Base-by-base conservation (phyloP, 2,329 filamentous ascomycete species). In the Fusarium denticulatum region DNA sequence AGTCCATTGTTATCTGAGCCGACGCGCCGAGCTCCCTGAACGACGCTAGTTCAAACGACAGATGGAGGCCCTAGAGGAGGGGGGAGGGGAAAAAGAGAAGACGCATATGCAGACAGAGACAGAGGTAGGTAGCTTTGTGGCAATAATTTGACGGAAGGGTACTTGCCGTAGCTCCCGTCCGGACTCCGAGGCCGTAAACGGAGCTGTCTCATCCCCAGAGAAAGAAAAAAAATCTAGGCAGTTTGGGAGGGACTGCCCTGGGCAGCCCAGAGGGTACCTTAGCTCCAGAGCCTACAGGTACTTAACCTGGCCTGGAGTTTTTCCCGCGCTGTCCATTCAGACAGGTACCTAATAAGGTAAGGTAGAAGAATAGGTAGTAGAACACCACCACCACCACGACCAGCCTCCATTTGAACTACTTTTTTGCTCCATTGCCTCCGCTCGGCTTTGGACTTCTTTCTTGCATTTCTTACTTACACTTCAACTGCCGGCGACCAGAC, bases 161-260 rank as follows among this genome's bases (percentile, higher is more conserved):
- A 69, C 58, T 52, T 69, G 34, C 39, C 32, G 6, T 68, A 64
- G 67, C 67, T 68, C 53, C 52, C 72, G 72, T 65, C 80, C 78
- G 72, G 80, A 79, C 79, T 81, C 74, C 80, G 80, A 82, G 79
- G 79, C 79, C 80, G 80, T 80, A 77, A 81, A 81, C 80, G 80
- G 80, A 82, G 80, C 77, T 75, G 60, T 73, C 62, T 49, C 42
- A 50, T 67, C 71, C 76, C 76, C 73, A 75, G 78, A 47, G 14
- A 28, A 22, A 28, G 7, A 7, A 4, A 10, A 81, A 79, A 81
- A 81, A 78, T 80, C 68, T 67, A 76, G 73, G 75, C 73, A 76
- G 72, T 72, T 34, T 24, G 9, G 16, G 30, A 34, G 13, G n/a
- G 47, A 50, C 30, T 49, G 28, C 46, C 28, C 46, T 50, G 30